Base-by-base conservation (phyloP, 768 basidiomycete species). In the Tricholoma matsutake region DNA sequence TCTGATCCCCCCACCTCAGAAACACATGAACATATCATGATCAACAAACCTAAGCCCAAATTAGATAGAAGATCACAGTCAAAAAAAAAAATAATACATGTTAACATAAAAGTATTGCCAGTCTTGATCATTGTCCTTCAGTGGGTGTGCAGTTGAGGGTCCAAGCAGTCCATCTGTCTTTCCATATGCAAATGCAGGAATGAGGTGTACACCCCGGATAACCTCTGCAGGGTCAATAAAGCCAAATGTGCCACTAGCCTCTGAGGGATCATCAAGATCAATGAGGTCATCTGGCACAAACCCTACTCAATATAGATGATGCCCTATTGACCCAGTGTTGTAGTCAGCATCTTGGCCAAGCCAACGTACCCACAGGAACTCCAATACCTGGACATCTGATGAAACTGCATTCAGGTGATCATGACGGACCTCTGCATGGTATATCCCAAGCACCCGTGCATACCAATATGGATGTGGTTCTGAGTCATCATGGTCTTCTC, bases 321-420 rank as follows among this genome's bases (percentile, higher is more conserved):
- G n/a, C n/a, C n/a, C n/a, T n/a, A 85, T 45, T 5, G 72, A 73
- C 0, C 79, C 75, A 18, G 60, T 66, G 3, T 53, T 37, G 55
- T 65, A 69, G 6, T 43, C 57, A 0, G 53, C 56, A 37, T 80
- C 74, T 0, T 59, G 47, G 0, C 71, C 70, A 47, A 78, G 70
- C 76, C 79, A 79, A 0, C 68, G 66, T 0, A 83, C 77, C 67
- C 76, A 82, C 1, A 83, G 61, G 16, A 83, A 74, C 1, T 79
- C 71, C 65, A 82, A 74, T 0, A 59, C 58, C 6, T 65, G 54
- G 3, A 67, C 51, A 1, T 22, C 6, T 0, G 11, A n/a, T 25
- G 51, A 31, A 1, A 28, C 29, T 10, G 59, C 58, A 13, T 59
- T 54, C 2, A 62, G 31, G 4, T 63, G 65, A 39, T 49, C 53